Conservation (phyloP, 2,329 filamentous ascomycete genomes). For the Penicillium sp. region DNA sequence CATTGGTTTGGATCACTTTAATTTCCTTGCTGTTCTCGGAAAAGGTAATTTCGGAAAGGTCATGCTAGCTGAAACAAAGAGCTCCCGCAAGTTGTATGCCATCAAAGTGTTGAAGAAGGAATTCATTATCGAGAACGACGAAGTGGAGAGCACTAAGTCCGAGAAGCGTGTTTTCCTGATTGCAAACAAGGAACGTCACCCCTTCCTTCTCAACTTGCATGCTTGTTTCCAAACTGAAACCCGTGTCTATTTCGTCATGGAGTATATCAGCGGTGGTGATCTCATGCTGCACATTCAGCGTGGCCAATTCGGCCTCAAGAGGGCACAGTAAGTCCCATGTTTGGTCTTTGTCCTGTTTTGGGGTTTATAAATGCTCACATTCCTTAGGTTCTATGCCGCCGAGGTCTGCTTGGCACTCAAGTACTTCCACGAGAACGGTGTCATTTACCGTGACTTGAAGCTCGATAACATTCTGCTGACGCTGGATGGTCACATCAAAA, state of each 20-base stretch:
- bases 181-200: conserved; percentile 92
- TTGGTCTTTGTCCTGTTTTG: neutral
- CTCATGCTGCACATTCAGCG: conserved; percentile 98
- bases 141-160: conserved; percentile 93
- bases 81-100: conserved; percentile 80
- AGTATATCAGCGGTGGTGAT: conserved; percentile 97
- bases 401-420: conserved; percentile 95
- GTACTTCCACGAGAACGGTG: conserved; percentile 98
- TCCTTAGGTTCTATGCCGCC: conserved; percentile 76
- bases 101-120: conserved; percentile 99
- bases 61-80: conserved; percentile 97
- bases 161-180: conserved; percentile 97
- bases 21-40: conserved; percentile 93
- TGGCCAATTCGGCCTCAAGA: conserved; percentile 88
- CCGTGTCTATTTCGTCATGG: conserved; percentile 98
- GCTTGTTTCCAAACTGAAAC: conserved; percentile 99
- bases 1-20: conserved; percentile 96
- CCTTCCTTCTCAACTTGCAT: conserved; percentile 88
- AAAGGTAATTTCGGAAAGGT: conserved; percentile 99
- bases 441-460: conserved; percentile 83
- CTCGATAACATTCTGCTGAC: conserved; percentile 85
- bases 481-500: conserved; percentile 94
- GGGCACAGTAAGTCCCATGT: conserved; percentile 66
- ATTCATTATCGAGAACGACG: conserved; percentile 98
- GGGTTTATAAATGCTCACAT: conserved; percentile 11